Conservation (phyloP, 176 grass and related monocot species). For the Saccharum spontaneum region DNA sequence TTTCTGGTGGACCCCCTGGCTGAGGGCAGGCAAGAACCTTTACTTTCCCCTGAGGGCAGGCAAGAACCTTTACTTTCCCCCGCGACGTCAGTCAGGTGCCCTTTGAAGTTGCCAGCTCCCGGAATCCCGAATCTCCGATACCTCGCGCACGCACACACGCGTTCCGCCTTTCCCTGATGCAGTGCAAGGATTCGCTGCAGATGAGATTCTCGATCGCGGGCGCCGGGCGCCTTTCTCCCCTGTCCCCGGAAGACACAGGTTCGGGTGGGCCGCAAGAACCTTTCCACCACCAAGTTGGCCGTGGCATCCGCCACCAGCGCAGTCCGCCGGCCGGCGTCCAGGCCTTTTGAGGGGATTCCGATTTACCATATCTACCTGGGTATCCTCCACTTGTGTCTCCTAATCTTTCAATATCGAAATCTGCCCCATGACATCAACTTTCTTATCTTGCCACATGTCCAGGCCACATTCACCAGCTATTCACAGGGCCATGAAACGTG, state of each 20-base stretch:
- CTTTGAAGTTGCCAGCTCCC: neutral
- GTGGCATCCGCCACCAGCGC: neutral
- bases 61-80: neutral
- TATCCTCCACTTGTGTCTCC: neutral
- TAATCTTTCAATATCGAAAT: too few species aligned
- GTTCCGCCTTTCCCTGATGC: neutral
- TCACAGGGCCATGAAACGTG: too few species aligned
- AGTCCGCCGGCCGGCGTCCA: neutral
- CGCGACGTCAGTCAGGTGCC: too few species aligned
- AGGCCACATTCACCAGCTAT: too few species aligned
- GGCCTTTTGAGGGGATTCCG: slow-evolving; percentile 21
- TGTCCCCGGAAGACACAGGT: slow-evolving; percentile 32
- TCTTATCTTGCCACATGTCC: too few species aligned
- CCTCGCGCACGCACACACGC: neutral
- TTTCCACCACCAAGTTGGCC: slow-evolving; percentile 23
- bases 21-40: neutral
- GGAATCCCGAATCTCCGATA: neutral
- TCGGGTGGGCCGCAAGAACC: neutral
- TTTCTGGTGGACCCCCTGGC: neutral
- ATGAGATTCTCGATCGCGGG: slow-evolving; percentile 29
- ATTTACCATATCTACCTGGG: slow-evolving; percentile 31
- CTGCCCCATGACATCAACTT: too few species aligned
- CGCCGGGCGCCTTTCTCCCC: neutral
- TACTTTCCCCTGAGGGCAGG: too few species aligned
- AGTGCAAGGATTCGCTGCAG: neutral